Conservation (phyloP, 192 early-diverging fungal genomes). For the Coemansia sp. region DNA sequence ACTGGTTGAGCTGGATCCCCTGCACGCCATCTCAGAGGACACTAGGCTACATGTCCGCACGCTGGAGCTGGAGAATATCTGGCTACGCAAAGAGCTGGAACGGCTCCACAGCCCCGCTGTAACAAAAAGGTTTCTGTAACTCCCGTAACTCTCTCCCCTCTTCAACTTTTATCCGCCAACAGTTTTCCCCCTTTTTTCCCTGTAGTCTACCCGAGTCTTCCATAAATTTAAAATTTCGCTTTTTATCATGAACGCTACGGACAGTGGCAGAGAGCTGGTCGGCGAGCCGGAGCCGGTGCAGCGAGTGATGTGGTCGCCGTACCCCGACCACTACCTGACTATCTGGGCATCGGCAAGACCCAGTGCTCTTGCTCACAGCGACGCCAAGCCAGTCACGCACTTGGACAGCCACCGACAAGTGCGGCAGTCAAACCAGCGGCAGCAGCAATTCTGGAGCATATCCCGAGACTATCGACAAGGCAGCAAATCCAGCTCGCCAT, state of each 20-base stretch:
- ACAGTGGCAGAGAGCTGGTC: background rate
- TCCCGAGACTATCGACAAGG: conserved; percentile 29
- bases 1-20: conserved; percentile 18
- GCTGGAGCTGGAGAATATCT: conserved; percentile 49
- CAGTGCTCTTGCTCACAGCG: background rate
- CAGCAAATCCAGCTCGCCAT: background rate
- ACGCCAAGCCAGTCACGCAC: background rate
- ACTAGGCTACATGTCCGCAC: conserved; percentile 34
- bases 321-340: conserved; percentile 45
- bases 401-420: conserved; percentile 8
- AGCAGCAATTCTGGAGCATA: conserved; percentile 36
- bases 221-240: background rate
- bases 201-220: background rate
- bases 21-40: conserved; percentile 24
- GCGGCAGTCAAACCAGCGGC: background rate
- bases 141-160: background rate
- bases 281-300: background rate
- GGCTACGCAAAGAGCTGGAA: conserved; percentile 33
- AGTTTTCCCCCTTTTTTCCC: background rate
- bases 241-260: background rate
- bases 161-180: background rate
- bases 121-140: background rate
- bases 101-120: background rate
- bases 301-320: conserved; percentile 45
- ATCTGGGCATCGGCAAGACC: conserved; percentile 32